phyloP scores from a whole-genome alignment of 2,329 filamentous ascomycete species.

The Cordyceps javanica region DNA sequence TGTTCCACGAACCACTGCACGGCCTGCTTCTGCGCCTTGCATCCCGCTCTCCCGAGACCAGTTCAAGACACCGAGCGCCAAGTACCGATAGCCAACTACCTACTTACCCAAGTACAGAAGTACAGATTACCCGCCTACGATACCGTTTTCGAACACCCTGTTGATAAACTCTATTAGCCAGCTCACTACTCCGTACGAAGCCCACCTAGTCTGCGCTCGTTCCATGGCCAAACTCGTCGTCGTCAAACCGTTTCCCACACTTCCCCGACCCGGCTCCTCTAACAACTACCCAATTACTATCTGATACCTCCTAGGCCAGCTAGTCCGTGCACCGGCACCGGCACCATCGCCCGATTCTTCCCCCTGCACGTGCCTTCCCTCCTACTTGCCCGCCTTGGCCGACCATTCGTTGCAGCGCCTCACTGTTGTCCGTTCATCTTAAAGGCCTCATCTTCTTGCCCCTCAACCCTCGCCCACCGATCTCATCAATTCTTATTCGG shows the following conservation, averaged over 20 bases:
- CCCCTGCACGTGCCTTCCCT: conserved; percentile 7
- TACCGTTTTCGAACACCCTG: no score
- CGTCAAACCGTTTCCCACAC: background rate
- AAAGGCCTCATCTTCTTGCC: conserved; percentile 4
- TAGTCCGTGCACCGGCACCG: conserved; percentile 4
- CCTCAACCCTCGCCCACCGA: background rate
- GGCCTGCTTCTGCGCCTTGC: background rate
- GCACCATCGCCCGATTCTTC: background rate
- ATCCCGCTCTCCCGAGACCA: background rate
- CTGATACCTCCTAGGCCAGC: no score
- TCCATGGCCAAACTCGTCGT: no score
- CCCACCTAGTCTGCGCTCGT: no score
- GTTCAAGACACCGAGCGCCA: background rate
- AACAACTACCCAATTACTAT: no score
- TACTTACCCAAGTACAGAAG: no score
- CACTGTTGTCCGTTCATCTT: conserved; percentile 2
- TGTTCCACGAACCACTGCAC: conserved; percentile 7
- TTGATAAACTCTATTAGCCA: no score
- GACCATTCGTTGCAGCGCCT: background rate
- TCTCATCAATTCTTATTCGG: background rate
- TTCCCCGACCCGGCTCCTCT: background rate
- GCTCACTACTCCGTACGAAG: no score
- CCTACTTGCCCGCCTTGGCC: background rate
- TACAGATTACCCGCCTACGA: no score
- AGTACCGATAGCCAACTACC: background rate